phyloP scores from a whole-genome alignment of 1,284 basidiomycete species.

The Entoloma clypeatum region DNA sequence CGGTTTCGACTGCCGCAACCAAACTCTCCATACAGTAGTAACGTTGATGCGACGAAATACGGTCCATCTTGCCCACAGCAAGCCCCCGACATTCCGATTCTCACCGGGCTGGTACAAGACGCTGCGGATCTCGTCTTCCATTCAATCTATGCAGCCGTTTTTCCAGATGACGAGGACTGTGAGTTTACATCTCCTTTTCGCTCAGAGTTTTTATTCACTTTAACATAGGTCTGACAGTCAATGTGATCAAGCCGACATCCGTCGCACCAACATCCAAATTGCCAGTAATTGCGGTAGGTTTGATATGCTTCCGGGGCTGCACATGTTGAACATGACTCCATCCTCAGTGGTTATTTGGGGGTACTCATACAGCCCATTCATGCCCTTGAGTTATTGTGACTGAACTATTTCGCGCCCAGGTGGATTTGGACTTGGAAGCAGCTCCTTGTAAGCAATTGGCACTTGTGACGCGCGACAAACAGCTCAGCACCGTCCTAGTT shows the following conservation, averaged over 20 bases:
- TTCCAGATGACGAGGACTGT: constrained; percentile 49
- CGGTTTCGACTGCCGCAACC: constrained; percentile 47
- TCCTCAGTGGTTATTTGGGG: constrained; percentile 52
- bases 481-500: too few relatives aligned
- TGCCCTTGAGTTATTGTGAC: constrained; percentile 1
- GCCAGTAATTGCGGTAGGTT: constrained; percentile 52
- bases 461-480: not conserved
- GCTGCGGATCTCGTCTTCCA: constrained; percentile 35
- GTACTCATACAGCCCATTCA: constrained; percentile 24
- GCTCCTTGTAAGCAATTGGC: constrained; percentile 30
- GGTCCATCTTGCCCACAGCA: constrained; percentile 53
- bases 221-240: constrained; percentile 48
- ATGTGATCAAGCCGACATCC: constrained; percentile 48
- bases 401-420: constrained; percentile 27
- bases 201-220: not conserved
- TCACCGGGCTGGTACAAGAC: constrained; percentile 30
- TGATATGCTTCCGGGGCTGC: not conserved
- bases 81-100: constrained; percentile 29
- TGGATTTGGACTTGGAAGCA: constrained; percentile 40
- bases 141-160: constrained; percentile 28
- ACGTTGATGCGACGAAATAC: constrained; percentile 37
- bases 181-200: constrained; percentile 15
- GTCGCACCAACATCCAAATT: constrained; percentile 37
- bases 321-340: not conserved
- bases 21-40: constrained; percentile 38